Evolutionary conservation across 441 rosid genomes (phyloP), one percentile per base, ranked within the genome.

Genomic region (Corymbia citriodora): DNA sequence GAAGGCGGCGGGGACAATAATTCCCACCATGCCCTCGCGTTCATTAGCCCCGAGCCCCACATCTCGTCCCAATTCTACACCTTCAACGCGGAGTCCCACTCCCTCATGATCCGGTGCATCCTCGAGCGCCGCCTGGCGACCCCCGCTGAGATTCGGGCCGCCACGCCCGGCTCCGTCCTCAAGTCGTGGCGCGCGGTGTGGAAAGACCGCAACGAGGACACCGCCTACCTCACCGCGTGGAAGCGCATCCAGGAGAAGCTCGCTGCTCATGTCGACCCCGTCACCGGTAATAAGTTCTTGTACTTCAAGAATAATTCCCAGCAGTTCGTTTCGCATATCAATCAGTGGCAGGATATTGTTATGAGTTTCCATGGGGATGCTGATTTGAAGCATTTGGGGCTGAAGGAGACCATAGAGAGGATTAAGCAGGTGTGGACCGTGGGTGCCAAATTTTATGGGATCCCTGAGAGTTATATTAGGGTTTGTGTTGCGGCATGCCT

Each of bases 171-270:
- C 89, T 87, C 97, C 68, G 98, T 98, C 49, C 95, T 98, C 89
- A 94, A 95, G 87, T 98, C 99, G 87, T 96, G 99, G 99, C 97
- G 99, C 36, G 91, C 96, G 81, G 99, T 98, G 53, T 98, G 99
- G 99, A 98, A 97, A 89, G 99, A 98, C 93, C 96, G 99, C 7
- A 97, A 97, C 93, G 99, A 98, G 91, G 99, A 98, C 89, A 98
- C 99, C 23, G 99, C 99, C 21, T 98, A 96, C 93, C 93, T 97
- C 88, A 98, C 99, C 25, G 99, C 98, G 1, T 98, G 99, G 99
- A 98, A 98, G 94, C 96, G 99, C 55, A 98, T 98, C 93, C 99
- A 97, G 93, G 99, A 98, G 92, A 98, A 98, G 96, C 96, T 98
- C 89, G 91, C 95, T 6, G 96, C 96, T 0, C 98, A 96, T 7